A percentile compares a stretch with the other conserved stretches of the same genome.
phyloP scores from a whole-genome alignment of 73 alveolate species.

The Paramecium octaurelia region DNA sequence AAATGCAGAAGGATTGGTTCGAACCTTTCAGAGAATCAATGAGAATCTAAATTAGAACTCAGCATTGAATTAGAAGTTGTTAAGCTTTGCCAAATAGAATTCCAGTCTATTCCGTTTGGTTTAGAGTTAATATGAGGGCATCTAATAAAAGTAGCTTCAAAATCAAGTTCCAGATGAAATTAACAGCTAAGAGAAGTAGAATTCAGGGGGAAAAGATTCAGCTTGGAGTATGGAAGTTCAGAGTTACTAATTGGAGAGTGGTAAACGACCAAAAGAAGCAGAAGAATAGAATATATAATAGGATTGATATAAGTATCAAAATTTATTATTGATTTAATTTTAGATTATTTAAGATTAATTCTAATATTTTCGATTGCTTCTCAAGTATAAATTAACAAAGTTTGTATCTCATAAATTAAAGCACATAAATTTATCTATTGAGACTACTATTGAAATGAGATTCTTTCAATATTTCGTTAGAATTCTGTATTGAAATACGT shows the following conservation, averaged over 20 bases:
- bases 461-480: too few relatives aligned
- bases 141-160: neutral
- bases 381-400: neutral
- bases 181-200: neutral
- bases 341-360: neutral
- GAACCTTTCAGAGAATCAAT: neutral
- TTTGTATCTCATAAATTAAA: too few relatives aligned
- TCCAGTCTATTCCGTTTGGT: neutral
- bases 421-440: neutral
- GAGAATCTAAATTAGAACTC: neutral
- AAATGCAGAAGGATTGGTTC: neutral
- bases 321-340: neutral
- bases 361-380: neutral
- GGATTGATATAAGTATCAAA: neutral
- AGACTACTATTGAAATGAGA: neutral
- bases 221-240: neutral
- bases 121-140: neutral
- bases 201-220: neutral
- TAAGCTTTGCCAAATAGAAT: neutral
- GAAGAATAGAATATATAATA: neutral
- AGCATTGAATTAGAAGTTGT: neutral
- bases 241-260: neutral
- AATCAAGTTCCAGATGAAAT: neutral
- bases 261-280: neutral
- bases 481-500: neutral